phyloP scores from a whole-genome alignment of 768 basidiomycete genomes.

The Exidia glandulosa region DNA sequence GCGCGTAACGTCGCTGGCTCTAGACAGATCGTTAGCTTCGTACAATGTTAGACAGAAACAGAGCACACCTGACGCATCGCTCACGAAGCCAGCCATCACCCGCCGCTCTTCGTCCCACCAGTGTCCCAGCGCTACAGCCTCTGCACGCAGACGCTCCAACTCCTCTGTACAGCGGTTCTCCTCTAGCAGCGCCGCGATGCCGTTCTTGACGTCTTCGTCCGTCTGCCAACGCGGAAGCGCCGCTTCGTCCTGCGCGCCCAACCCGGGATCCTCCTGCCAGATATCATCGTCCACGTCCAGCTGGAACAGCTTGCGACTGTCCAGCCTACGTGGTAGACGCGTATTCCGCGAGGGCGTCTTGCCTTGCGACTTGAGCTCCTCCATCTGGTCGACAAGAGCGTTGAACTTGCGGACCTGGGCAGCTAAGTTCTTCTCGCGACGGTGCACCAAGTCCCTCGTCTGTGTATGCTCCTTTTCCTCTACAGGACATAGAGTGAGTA shows the following conservation, averaged over 20 bases:
- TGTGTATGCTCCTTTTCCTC: neutral
- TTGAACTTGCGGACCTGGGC: neutral
- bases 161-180: neutral
- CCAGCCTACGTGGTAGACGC: neutral
- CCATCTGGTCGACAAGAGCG: neutral
- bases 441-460: neutral
- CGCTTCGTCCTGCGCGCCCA: neutral
- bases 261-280: constrained; percentile 1
- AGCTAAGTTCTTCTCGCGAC: neutral
- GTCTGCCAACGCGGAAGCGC: neutral
- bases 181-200: neutral
- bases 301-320: neutral
- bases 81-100: neutral
- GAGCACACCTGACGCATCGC: neutral
- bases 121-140: neutral
- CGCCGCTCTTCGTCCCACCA: neutral
- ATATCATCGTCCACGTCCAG: neutral
- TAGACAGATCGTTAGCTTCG: neutral
- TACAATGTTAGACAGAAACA: neutral
- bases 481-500: too few relatives aligned
- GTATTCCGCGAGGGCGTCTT: neutral
- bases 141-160: neutral
- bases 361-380: neutral
- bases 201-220: neutral
- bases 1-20: neutral